A percentile compares a stretch with the other conserved stretches of the same genome.
These are phyloP conservation scores for Septoria linicola DNA, from an alignment of 2,329 filamentous ascomycete genomes.

Conservation along the genomic window DNA sequence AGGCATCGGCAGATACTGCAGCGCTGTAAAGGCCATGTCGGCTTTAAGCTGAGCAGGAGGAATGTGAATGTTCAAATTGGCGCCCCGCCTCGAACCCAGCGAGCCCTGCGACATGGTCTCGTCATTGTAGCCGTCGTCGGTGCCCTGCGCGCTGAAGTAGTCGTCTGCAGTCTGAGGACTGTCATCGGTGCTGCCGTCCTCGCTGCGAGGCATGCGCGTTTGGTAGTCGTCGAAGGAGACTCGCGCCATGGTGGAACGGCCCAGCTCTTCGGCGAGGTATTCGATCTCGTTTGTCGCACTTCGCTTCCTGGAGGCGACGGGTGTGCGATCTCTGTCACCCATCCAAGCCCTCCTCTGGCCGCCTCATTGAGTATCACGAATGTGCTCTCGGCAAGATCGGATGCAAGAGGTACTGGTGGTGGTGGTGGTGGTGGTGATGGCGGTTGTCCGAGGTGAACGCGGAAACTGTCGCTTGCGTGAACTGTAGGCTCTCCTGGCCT, in stretches of 20 bases:
- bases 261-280: slow-evolving; percentile 10
- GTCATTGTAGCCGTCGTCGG: slow-evolving; percentile 25
- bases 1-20: slow-evolving; percentile 74
- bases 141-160: slow-evolving; percentile 35
- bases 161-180: slow-evolving; percentile 16
- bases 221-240: slow-evolving; percentile 11
- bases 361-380: not conserved
- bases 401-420: not conserved
- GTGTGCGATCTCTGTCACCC: slow-evolving; percentile 7
- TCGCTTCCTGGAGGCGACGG: slow-evolving; percentile 10
- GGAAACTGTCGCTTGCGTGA: no score
- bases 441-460: no score
- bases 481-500: no score
- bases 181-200: slow-evolving; percentile 1
- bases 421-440: not conserved
- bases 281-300: slow-evolving; percentile 13
- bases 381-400: not conserved
- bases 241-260: slow-evolving; percentile 10
- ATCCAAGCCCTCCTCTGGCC: slow-evolving; percentile 1
- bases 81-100: slow-evolving; percentile 26
- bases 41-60: slow-evolving; percentile 35
- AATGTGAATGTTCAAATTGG: slow-evolving; percentile 37
- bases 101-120: slow-evolving; percentile 22
- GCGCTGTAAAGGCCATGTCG: slow-evolving; percentile 60
- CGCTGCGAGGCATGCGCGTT: slow-evolving; percentile 5